Conservation (phyloP, 75 land plant species). For the Selaginella tamariscina region DNA sequence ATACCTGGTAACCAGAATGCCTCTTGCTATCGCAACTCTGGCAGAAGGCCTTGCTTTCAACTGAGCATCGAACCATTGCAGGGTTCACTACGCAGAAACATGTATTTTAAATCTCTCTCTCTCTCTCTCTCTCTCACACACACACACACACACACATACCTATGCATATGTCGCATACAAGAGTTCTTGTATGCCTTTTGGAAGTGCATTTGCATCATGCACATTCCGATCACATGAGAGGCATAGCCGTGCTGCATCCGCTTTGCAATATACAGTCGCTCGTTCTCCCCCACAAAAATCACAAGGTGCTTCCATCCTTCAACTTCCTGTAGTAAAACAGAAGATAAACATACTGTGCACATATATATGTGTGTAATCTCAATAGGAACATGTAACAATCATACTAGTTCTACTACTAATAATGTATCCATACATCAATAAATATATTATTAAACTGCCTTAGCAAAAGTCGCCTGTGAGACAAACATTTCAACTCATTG, state of each 20-base stretch:
- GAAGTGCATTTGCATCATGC: slow-evolving; percentile 72
- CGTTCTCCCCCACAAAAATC: slow-evolving; percentile 71
- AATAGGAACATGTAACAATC: no score
- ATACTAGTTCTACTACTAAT: no score
- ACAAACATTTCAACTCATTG: no score
- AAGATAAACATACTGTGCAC: no score
- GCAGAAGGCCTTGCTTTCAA: slow-evolving; percentile 52
- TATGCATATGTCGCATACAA: slow-evolving; percentile 68
- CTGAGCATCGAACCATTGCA: slow-evolving; percentile 43
- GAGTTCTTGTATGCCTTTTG: slow-evolving; percentile 48
- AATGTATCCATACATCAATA: no score
- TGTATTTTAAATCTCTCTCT: no score
- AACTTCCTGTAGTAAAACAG: no score
- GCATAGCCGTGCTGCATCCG: slow-evolving; percentile 71
- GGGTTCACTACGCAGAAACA: slow-evolving; percentile 49
- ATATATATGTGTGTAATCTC: no score
- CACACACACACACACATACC: no score
- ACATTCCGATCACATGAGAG: slow-evolving; percentile 78
- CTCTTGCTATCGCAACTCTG: slow-evolving; percentile 57
- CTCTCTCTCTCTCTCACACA: no score
- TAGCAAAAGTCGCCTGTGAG: no score
- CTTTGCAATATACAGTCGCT: slow-evolving; percentile 57
- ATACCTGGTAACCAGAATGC: slow-evolving; percentile 26
- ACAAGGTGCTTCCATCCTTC: slow-evolving; percentile 57
- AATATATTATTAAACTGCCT: no score